Evolutionary conservation across 2,329 filamentous ascomycete species (phyloP), one percentile per base, ranked within the genome.

Genomic region (Pseudodiploospora longispora): DNA sequence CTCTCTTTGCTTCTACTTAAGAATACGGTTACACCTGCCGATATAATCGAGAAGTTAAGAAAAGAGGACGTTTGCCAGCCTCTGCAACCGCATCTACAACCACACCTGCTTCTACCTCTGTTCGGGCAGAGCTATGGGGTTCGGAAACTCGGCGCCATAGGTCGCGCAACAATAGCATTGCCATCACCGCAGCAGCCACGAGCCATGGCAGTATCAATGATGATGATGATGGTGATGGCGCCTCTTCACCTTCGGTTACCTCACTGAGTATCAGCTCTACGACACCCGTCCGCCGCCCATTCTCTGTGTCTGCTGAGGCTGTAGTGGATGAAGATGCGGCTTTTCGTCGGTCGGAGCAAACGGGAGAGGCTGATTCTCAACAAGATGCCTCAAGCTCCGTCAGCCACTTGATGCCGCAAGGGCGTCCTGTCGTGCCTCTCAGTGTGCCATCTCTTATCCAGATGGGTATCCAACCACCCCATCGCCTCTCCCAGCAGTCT

Each of bases 21-120:
- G 64, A 67, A 35, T 66, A 67, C 48, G 62, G 61, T 6, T 65
- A 66, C 40, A 54, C 56, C 12, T 67, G 64, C 43, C 55, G 56
- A 10, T 67, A 67, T 43, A 61, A 63, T 30, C 58, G 64, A 27
- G 54, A 62, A 33, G 53, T 66, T 27, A 65, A 64, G 52, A 66
- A 65, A 44, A 53, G 64, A 27, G 64, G 64, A 6, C 60, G 64
- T 8, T 50, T 59, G 27, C 63, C 62, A 19, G 51, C 51, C 32
- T 58, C 56, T 12, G 40, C 47, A 30, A 42, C 47, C 3, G 40
- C 36, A n/a, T 31, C 32, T 30, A 30, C 37, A 7, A n/a, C 37
- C 8, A 39, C 10, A 35, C 43, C 30, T 19, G n/a, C 30, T 10
- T 31, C 28, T 19, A 27, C 12, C 27, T 30, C 36, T 32, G 27